phyloP scores from a whole-genome alignment of 768 basidiomycete species.

The Lyophyllum semitale region DNA sequence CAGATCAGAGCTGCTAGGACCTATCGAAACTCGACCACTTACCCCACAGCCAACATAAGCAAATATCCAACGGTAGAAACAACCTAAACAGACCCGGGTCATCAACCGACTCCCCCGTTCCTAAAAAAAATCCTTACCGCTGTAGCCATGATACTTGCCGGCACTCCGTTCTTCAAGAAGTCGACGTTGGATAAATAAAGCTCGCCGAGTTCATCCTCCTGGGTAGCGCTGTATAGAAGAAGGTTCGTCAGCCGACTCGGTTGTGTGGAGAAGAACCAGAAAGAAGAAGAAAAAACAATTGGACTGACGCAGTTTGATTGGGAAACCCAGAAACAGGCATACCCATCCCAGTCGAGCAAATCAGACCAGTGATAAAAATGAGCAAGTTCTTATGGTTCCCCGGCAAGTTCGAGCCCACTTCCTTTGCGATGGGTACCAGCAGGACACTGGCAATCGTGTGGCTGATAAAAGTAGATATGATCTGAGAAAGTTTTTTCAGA shows the following conservation, averaged over 20 bases:
- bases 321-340: slow-evolving; percentile 99
- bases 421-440: slow-evolving; percentile 93
- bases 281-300: slow-evolving; percentile 7
- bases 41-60: slow-evolving; percentile 76
- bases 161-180: slow-evolving; percentile 92
- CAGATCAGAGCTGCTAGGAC: background rate
- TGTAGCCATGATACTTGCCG: slow-evolving; percentile 89
- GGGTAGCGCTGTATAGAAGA: slow-evolving; percentile 63
- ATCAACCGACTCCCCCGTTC: slow-evolving; percentile 7
- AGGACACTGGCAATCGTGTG: slow-evolving; percentile 97
- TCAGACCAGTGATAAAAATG: slow-evolving; percentile 90
- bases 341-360: slow-evolving; percentile 97
- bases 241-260: slow-evolving; percentile 17
- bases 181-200: slow-evolving; percentile 83
- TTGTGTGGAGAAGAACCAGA: background rate
- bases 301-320: slow-evolving; percentile 90
- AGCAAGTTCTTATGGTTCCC: slow-evolving; percentile 75
- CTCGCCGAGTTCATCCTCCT: slow-evolving; percentile 93
- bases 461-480: slow-evolving; percentile 94
- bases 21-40: slow-evolving; percentile 25
- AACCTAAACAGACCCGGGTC: slow-evolving; percentile 46
- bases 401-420: slow-evolving; percentile 81
- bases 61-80: slow-evolving; percentile 85
- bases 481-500: slow-evolving; percentile 33
- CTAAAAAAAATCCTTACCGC: slow-evolving; percentile 51